These are phyloP conservation scores for Fusarium fujikuroi DNA, from an alignment of 2,329 filamentous ascomycete genomes.

Conservation along the genomic window DNA sequence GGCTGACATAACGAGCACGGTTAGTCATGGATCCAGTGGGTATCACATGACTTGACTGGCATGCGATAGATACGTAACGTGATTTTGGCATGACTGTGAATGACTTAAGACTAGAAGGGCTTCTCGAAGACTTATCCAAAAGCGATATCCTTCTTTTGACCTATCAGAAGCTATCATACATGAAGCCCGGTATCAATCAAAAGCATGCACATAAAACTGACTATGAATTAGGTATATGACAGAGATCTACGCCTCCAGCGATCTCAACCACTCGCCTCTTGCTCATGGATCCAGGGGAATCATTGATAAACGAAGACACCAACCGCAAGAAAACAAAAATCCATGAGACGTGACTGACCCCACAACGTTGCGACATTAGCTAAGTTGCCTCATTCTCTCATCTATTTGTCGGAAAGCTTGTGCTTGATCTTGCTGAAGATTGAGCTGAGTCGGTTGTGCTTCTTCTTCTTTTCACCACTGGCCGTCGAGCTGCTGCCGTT, in stretches of 20 bases:
- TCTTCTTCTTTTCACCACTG: conserved; percentile 71
- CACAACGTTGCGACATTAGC: conserved; percentile 42
- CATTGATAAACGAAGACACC: conserved; percentile 53
- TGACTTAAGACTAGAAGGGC: not conserved
- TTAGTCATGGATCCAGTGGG: conserved; percentile 33
- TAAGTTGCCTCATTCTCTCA: conserved; percentile 28
- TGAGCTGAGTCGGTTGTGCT: conserved; percentile 72
- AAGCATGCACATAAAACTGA: conserved; percentile 41
- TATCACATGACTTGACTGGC: conserved; percentile 13
- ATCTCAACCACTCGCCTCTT: conserved; percentile 47
- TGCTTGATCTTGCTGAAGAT: conserved; percentile 69
- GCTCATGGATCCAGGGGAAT: conserved; percentile 52
- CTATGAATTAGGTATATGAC: conserved; percentile 52
- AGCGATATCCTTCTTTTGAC: conserved; percentile 26
- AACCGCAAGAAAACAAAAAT: conserved; percentile 48
- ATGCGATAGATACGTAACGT: not conserved
- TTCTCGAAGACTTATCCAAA: conserved; percentile 16
- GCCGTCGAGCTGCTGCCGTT: conserved; percentile 32
- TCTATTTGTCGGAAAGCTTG: conserved; percentile 54
- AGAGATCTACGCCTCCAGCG: conserved; percentile 47
- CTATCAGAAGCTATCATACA: conserved; percentile 38
- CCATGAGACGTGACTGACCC: conserved; percentile 39
- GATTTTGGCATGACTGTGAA: not conserved
- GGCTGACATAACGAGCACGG: conserved; percentile 4
- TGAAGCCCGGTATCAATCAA: conserved; percentile 42